Evolutionary conservation across 2,329 filamentous ascomycete genomes (phyloP).

Genomic region (Fusarium papillatum): DNA sequence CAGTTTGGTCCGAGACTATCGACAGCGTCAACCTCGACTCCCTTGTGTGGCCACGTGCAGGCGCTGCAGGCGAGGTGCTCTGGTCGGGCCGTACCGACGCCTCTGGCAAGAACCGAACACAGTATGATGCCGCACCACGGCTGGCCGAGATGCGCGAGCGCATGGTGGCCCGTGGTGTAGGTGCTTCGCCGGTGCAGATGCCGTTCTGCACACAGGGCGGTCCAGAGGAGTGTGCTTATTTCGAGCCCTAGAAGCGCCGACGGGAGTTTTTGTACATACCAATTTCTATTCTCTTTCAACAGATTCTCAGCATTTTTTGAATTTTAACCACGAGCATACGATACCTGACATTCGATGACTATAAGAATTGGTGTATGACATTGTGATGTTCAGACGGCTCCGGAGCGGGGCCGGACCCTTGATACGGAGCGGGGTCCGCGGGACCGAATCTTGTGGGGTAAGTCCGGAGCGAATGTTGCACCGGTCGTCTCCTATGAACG

Average conservation of each 20-base stretch:
- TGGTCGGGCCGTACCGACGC: conserved; percentile 82
- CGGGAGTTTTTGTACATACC: conserved; percentile 5
- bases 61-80: conserved; percentile 82
- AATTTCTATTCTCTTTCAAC: conserved; percentile 12
- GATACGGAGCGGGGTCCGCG: conserved; percentile 10
- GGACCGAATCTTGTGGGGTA: conserved; percentile 4
- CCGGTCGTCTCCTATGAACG: conserved; percentile 1
- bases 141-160: conserved; percentile 84
- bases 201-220: conserved; percentile 54
- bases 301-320: background rate
- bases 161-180: conserved; percentile 76
- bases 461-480: conserved; percentile 1
- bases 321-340: background rate
- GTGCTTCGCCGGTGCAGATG: conserved; percentile 77
- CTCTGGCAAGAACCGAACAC: conserved; percentile 76
- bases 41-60: conserved; percentile 83
- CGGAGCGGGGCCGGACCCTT: conserved; percentile 28
- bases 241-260: conserved; percentile 15
- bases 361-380: background rate
- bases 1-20: conserved; percentile 85
- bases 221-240: conserved; percentile 43
- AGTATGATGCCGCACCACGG: conserved; percentile 77
- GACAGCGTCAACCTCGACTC: conserved; percentile 82
- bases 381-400: background rate
- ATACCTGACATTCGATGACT: background rate